Base-by-base conservation (phyloP, 208 protist species). In the Trypanosoma brucei region DNA sequence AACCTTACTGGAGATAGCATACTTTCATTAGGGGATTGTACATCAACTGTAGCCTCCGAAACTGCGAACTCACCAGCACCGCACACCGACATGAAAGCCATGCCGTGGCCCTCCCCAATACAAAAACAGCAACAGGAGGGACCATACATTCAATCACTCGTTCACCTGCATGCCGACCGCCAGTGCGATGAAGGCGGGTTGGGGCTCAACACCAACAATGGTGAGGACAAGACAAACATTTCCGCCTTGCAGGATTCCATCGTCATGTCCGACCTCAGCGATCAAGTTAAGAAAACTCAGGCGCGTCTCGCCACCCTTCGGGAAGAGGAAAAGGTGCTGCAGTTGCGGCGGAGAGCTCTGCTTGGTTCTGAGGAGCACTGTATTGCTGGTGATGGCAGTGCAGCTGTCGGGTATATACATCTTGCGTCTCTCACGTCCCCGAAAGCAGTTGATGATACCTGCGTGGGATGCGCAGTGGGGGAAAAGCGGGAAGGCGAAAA, bases 201-300 rank as follows among this genome's bases (percentile, higher is more conserved):
- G 22, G 22, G 22, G 22, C 22, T 22, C 22, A 22, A 22, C 22
- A 22, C 22, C 42, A 46, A 46, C 42, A 6, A 46, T 14, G 11
- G 11, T 46, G 33, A 45, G 30, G 51, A 13, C 22, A 13, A 44
- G 3, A 35, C 22, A 34, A 14, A 59, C 8, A 38, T 36, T 0
- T 59, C 50, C 14, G n/a, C 8, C 4, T 11, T 59, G 22, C 50
- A 65, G 7, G 57, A 66, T 34, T 65, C 53, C 5, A 66, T 59
- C 5, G 48, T 48, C 5, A 6, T 72, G 13, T 67, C 67, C 1
- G 59, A 72, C 33, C 22, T 76, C 4, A 71, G 54, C 59, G 63
- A 70, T 31, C 64, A 76, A 37, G 67, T 78, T 55, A 49, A 64
- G 51, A 51, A 50, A n/a, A 59, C 72, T 7, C 61, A 78, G 56